Percentiles rank a stretch among this genome's conserved stretches.
Conservation (phyloP, 805 yeast species). For the Kuraishia piskuri region DNA sequence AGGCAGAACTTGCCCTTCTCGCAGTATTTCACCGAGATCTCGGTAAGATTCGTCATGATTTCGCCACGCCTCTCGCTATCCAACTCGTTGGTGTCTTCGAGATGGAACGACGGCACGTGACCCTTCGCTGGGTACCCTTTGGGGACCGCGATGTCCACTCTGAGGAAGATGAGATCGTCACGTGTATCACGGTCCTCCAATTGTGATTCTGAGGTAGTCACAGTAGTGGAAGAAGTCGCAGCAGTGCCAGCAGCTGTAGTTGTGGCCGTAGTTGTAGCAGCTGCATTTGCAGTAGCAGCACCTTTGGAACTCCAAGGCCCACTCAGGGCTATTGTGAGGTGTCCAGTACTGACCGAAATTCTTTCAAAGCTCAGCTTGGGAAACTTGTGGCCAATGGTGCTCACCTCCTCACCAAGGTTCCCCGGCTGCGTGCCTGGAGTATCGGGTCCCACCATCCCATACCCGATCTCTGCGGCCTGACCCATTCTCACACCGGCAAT, state of each 20-base stretch:
- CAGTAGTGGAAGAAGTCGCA: background rate
- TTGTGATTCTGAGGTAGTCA: background rate
- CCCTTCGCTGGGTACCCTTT: slow-evolving; percentile 54
- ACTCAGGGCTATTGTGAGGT: slow-evolving; percentile 61
- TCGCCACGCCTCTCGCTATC: slow-evolving; percentile 37
- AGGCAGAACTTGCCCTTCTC: slow-evolving; percentile 57
- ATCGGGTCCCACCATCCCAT: slow-evolving; percentile 18
- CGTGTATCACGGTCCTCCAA: background rate
- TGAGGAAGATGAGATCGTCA: slow-evolving; percentile 47
- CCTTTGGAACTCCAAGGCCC: slow-evolving; percentile 59
- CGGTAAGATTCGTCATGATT: slow-evolving; percentile 41
- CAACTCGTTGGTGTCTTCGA: slow-evolving; percentile 77
- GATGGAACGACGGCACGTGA: slow-evolving; percentile 41
- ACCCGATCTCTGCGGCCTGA: slow-evolving; percentile 23
- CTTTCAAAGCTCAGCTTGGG: slow-evolving; percentile 82
- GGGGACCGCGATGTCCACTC: slow-evolving; percentile 69
- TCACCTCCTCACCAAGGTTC: slow-evolving; percentile 87
- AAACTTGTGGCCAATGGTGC: slow-evolving; percentile 79
- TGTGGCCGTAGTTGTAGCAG: background rate
- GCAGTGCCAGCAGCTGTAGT: background rate
- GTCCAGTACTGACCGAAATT: slow-evolving; percentile 83
- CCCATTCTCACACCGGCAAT: slow-evolving; percentile 86
- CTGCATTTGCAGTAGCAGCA: background rate
- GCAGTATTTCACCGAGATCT: slow-evolving; percentile 50
- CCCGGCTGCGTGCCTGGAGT: slow-evolving; percentile 35